Conservation (phyloP, 805 yeast genomes). For the Candida insectalens region DNA sequence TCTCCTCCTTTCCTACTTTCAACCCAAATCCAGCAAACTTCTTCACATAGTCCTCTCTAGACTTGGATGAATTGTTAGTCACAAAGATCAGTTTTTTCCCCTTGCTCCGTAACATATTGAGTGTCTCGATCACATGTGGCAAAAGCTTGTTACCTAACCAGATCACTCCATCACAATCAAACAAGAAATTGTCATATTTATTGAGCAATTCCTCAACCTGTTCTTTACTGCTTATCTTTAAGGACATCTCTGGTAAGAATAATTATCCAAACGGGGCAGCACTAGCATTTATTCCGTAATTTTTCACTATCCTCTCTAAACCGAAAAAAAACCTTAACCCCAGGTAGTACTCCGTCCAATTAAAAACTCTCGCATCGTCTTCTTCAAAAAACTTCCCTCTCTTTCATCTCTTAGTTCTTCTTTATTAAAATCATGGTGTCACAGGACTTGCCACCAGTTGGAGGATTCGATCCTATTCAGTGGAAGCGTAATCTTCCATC, state of each 20-base stretch:
- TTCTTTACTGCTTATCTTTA: slow-evolving; percentile 36
- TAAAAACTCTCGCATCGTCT: too few relatives aligned
- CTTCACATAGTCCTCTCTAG: slow-evolving; percentile 63
- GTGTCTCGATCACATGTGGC: slow-evolving; percentile 71
- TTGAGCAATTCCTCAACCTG: slow-evolving; percentile 48
- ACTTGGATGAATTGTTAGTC: slow-evolving; percentile 91
- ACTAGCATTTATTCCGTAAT: too few relatives aligned
- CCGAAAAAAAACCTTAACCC: too few relatives aligned
- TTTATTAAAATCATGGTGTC: slow-evolving; percentile 12
- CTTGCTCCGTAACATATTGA: slow-evolving; percentile 41
- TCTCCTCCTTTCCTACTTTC: slow-evolving; percentile 46
- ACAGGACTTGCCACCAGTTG: slow-evolving; percentile 82
- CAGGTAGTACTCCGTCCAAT: too few relatives aligned
- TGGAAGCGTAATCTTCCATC: slow-evolving; percentile 85
- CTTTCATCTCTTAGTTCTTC: not conserved
- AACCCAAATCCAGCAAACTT: slow-evolving; percentile 62
- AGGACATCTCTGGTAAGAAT: slow-evolving; percentile 28
- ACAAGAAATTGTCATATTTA: slow-evolving; percentile 73
- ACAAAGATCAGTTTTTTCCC: slow-evolving; percentile 78
- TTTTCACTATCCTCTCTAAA: too few relatives aligned
- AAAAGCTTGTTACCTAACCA: slow-evolving; percentile 84
- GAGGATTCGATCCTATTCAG: slow-evolving; percentile 79
- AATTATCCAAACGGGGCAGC: too few relatives aligned
- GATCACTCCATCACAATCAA: slow-evolving; percentile 96
- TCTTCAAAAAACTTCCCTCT: not conserved